Base-by-base conservation (phyloP, 768 basidiomycete species). In the Galerina sulciceps region DNA sequence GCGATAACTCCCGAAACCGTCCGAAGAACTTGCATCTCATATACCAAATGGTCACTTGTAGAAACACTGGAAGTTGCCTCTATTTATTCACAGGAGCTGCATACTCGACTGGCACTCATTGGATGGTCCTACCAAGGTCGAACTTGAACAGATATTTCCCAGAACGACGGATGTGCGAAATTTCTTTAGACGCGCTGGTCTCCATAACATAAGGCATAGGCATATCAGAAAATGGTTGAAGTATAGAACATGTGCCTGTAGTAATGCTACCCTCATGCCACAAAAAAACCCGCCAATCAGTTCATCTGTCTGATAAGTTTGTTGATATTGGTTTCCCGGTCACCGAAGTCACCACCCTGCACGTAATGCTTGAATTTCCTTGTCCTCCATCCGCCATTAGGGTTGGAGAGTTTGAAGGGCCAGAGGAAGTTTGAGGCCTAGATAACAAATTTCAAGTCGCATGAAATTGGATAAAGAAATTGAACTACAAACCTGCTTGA, bases 381-480 rank as follows among this genome's bases (percentile, higher is more conserved):
- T 74, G 86, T 88, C 80, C 94, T 90, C 96, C 95, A 99, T 67
- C 97, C 97, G 65, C 97, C 96, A 64, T 86, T 98, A 55, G 97
- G 96, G 87, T 98, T 98, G 70, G 95, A 98, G 62, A 99, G 91
- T 76, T 99, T 99, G 87, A 99, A 98, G 22, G 97, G 97, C 96
- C 96, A 99, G 53, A 99, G 89, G 88, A 96, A 96, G 86, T 94
- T 96, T 66, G 91, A 86, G 57, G 89, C 91, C 90, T 91, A 42
- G 15, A 18, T 3, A 46, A 38, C n/a, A 40, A 41, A 37, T 14
- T 64, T 11, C 71, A 18, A 20, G 34, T 58, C 22, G 35, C 6
- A 10, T 26, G 1, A 14, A 37, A 47, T n/a, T 4, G 53, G 5
- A 26, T 15, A 23, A 31, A n/a, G 1, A 6, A 23, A 10, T 37